Conservation (phyloP, 768 basidiomycete genomes). For the Tylopilus felleus region DNA sequence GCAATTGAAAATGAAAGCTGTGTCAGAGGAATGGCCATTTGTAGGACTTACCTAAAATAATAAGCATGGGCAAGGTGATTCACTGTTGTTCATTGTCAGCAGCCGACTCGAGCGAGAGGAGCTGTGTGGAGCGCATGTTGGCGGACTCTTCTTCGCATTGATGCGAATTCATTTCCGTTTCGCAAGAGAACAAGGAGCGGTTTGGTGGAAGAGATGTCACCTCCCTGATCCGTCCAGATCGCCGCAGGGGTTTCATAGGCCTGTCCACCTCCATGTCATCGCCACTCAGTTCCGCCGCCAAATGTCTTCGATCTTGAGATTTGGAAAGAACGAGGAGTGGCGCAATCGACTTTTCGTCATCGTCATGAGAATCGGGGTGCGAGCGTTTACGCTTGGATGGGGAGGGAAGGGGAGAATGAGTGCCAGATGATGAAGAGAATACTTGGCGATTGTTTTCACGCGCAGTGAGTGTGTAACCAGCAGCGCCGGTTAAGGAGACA, state of each 20-base stretch:
- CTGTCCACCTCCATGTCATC: conserved; percentile 32
- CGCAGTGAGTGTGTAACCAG: conserved; percentile 48
- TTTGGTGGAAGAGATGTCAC: conserved; percentile 24
- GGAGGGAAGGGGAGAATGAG: conserved; percentile 30
- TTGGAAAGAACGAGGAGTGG: conserved; percentile 14
- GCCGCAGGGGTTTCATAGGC: conserved; percentile 36
- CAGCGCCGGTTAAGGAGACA: conserved; percentile 16
- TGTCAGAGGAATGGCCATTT: conserved; percentile 5
- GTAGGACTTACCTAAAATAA: conserved; percentile 27
- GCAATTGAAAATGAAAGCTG: conserved; percentile 21
- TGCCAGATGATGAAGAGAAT: conserved; percentile 36
- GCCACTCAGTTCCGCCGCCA: conserved; percentile 23
- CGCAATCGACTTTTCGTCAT: conserved; percentile 18
- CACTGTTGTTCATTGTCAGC: conserved; percentile 25
- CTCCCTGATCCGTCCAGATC: conserved; percentile 30
- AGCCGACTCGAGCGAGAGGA: conserved; percentile 15
- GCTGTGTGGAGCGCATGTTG: conserved; percentile 20
- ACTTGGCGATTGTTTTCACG: conserved; percentile 55
- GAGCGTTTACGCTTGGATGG: conserved; percentile 37
- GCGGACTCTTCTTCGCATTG: conserved; percentile 19
- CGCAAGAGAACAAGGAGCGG: conserved; percentile 23
- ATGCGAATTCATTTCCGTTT: conserved; percentile 34
- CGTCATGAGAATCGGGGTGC: conserved; percentile 20
- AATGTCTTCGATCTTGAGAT: conserved; percentile 23
- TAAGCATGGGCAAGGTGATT: conserved; percentile 16